Evolutionary conservation across 495 filamentous ascomycete species (phyloP).

Genomic region (Hypoxylon trugodes): DNA sequence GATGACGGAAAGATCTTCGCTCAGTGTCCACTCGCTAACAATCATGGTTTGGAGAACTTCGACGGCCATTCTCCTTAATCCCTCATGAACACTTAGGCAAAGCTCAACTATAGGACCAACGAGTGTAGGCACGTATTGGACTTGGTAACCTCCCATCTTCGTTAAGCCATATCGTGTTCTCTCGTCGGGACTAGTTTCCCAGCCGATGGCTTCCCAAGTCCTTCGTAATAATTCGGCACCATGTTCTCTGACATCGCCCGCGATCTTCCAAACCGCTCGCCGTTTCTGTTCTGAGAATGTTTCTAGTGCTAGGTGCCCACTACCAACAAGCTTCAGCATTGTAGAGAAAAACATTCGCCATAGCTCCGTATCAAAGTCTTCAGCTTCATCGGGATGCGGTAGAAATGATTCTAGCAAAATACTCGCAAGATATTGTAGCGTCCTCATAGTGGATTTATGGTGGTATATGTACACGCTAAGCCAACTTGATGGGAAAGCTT

Average conservation of each 20-base stretch:
- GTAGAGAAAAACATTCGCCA: slow-evolving; percentile 95
- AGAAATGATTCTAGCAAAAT: slow-evolving; percentile 81
- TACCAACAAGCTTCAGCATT: slow-evolving; percentile 87
- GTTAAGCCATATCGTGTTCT: slow-evolving; percentile 73
- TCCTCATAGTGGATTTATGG: slow-evolving; percentile 88
- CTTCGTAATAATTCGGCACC: slow-evolving; percentile 83
- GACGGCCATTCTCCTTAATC: slow-evolving; percentile 86
- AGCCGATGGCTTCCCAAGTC: slow-evolving; percentile 96
- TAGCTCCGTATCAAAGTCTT: slow-evolving; percentile 88
- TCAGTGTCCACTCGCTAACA: slow-evolving; percentile 97
- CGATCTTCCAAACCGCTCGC: slow-evolving; percentile 97
- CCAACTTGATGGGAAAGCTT: slow-evolving; percentile 90
- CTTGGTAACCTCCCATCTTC: slow-evolving; percentile 94
- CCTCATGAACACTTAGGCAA: slow-evolving; percentile 94
- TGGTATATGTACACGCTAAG: slow-evolving; percentile 94
- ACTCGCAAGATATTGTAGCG: slow-evolving; percentile 81
- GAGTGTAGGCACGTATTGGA: slow-evolving; percentile 93
- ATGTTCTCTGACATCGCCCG: slow-evolving; percentile 91
- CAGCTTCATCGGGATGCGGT: slow-evolving; percentile 89
- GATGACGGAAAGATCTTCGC: slow-evolving; percentile 88
- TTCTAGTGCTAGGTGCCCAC: slow-evolving; percentile 87
- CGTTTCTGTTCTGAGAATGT: slow-evolving; percentile 98
- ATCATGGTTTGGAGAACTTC: slow-evolving; percentile 98
- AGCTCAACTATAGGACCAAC: slow-evolving; percentile 92
- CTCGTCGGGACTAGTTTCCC: slow-evolving; percentile 87